Percentiles rank a stretch among this genome's conserved stretches.
These are phyloP conservation scores for Penicillium silybi DNA, from an alignment of 495 filamentous ascomycete genomes.

Conservation along the genomic window DNA sequence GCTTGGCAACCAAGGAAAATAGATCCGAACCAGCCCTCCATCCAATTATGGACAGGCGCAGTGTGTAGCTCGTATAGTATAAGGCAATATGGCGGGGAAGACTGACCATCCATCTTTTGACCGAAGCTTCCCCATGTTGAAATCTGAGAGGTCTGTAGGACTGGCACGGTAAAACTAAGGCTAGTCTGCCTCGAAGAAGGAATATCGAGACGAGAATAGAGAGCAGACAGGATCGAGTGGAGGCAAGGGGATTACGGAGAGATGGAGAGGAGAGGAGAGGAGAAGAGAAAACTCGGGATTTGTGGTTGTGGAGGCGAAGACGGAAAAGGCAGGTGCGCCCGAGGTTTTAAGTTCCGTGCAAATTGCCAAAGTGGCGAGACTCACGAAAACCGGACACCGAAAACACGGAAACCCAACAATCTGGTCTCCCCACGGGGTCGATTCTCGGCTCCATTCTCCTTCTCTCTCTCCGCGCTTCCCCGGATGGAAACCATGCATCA, in stretches of 20 bases:
- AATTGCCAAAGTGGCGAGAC: too few relatives aligned
- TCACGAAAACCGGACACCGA: too few relatives aligned
- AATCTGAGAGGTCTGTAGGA: neutral
- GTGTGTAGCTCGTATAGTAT: neutral
- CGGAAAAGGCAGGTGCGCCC: neutral
- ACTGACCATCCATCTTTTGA: slow-evolving; percentile 10
- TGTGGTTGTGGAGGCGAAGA: neutral
- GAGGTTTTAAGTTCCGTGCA: too few relatives aligned
- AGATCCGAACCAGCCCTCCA: neutral
- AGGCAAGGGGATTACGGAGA: neutral
- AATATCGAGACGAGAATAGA: slow-evolving; percentile 7
- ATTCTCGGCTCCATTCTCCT: neutral
- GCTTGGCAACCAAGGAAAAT: neutral
- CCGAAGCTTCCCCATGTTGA: slow-evolving; percentile 11
- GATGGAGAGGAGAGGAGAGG: neutral
- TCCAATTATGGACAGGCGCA: neutral
- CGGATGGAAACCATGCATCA: neutral
- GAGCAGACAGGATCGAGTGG: neutral
- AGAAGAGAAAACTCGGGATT: slow-evolving; percentile 5
- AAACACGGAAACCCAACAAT: neutral
- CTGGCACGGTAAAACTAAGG: neutral
- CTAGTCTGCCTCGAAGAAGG: slow-evolving; percentile 1
- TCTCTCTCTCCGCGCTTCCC: neutral
- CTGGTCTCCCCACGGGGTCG: neutral
- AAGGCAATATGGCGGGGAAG: neutral